Percentiles rank a stretch among this genome's conserved stretches.
Evolutionary conservation across 179 eudicot species (phyloP).

Genomic region (Patellifolia procumbens): DNA sequence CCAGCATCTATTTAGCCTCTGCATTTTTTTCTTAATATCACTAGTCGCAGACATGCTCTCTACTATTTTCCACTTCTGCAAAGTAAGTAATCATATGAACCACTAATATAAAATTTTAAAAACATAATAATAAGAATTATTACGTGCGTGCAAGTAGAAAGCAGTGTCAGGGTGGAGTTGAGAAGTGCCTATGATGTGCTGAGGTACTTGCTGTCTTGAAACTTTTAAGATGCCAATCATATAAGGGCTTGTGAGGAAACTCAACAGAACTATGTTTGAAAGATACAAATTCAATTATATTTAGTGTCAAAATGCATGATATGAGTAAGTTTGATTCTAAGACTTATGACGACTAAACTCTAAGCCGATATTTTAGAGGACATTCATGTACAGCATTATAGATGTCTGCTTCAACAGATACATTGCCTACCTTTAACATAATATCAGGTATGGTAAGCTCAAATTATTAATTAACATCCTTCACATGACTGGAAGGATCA

Average conservation of each 20-base stretch:
- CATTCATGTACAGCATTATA: not conserved
- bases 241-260: not conserved
- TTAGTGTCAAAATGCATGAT: no score
- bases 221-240: not conserved
- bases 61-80: conserved; percentile 21
- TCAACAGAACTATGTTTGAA: not conserved
- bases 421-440: not conserved
- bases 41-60: no score
- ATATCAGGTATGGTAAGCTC: conserved; percentile 63
- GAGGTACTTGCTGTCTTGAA: no score
- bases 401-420: not conserved
- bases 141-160: not conserved
- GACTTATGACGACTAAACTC: not conserved
- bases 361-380: not conserved
- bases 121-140: not conserved
- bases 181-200: not conserved
- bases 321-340: no score
- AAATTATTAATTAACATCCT: conserved; percentile 53
- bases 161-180: not conserved
- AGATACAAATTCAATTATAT: no score
- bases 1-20: no score
- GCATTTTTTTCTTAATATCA: no score
- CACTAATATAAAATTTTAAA: not conserved
- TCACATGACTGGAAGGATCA: conserved; percentile 47
- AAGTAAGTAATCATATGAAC: not conserved